Conservation (phyloP, 176 grass and related monocot species). For the Triticum monococcum region DNA sequence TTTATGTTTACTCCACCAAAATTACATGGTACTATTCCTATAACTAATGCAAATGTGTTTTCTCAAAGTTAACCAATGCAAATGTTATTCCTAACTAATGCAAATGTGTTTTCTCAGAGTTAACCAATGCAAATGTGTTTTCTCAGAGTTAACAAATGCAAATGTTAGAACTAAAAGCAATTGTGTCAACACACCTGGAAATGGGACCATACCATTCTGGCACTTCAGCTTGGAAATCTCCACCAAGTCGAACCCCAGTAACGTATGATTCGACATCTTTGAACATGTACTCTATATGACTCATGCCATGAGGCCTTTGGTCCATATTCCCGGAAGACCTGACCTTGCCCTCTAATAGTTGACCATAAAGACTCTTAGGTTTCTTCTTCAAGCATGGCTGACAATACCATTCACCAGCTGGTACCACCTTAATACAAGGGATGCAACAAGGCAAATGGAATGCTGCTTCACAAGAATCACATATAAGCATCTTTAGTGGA, state of each 20-base stretch:
- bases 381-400: conserved; percentile 56
- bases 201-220: conserved; percentile 67
- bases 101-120: background rate
- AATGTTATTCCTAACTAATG: conserved; percentile 26
- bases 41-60: conserved; percentile 13
- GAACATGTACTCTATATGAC: conserved; percentile 69
- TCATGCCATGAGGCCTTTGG: conserved; percentile 46
- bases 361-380: conserved; percentile 44
- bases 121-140: conserved; percentile 23
- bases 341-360: conserved; percentile 33
- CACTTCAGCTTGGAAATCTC: conserved; percentile 84
- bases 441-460: conserved; percentile 83
- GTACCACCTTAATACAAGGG: conserved; percentile 35
- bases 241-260: conserved; percentile 62
- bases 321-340: conserved; percentile 34
- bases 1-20: conserved; percentile 13
- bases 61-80: background rate
- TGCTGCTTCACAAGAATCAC: conserved; percentile 85
- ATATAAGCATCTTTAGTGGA: conserved; percentile 79
- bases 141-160: background rate
- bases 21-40: conserved; percentile 24
- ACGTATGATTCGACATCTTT: conserved; percentile 59
- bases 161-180: conserved; percentile 26
- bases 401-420: conserved; percentile 73
- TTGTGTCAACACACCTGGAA: conserved; percentile 46